A percentile compares a stretch with the other conserved stretches of the same genome.
These are phyloP conservation scores for Stylosanthes scabra DNA, from an alignment of 331 rosid genomes.

Conservation along the genomic window DNA sequence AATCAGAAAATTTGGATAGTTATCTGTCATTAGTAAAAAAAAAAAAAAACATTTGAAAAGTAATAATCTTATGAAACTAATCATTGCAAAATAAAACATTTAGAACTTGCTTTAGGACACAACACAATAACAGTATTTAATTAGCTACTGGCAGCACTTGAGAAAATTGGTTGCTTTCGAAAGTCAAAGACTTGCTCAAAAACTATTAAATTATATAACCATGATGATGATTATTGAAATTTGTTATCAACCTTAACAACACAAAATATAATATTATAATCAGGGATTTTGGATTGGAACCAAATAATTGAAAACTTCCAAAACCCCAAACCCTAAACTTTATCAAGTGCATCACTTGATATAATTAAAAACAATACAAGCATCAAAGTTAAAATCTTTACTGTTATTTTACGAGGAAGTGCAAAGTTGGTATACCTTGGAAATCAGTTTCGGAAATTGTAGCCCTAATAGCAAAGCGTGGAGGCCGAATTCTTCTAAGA, in stretches of 20 bases:
- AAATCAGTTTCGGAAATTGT: conserved; percentile 49
- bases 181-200: not conserved
- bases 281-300: not conserved
- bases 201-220: not conserved
- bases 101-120: not conserved
- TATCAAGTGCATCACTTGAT: not conserved
- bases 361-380: not conserved
- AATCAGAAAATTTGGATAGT: conserved; percentile 1
- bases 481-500: not conserved
- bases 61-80: not conserved
- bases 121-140: not conserved
- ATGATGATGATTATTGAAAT: conserved; percentile 7
- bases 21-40: not conserved
- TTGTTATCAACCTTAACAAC: not conserved
- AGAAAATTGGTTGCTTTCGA: not conserved
- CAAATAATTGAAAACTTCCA: not conserved
- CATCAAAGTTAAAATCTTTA: conserved; percentile 27
- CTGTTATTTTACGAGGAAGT: not conserved
- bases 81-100: conserved; percentile 14
- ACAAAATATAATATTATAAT: not conserved
- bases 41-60: conserved; percentile 9
- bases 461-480: conserved; percentile 46
- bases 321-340: not conserved
- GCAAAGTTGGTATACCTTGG: conserved; percentile 53
- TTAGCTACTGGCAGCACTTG: conserved; percentile 6